A percentile compares a stretch with the other conserved stretches of the same genome.
phyloP scores from a whole-genome alignment of 495 filamentous ascomycete species.

The Penicillium manginii region DNA sequence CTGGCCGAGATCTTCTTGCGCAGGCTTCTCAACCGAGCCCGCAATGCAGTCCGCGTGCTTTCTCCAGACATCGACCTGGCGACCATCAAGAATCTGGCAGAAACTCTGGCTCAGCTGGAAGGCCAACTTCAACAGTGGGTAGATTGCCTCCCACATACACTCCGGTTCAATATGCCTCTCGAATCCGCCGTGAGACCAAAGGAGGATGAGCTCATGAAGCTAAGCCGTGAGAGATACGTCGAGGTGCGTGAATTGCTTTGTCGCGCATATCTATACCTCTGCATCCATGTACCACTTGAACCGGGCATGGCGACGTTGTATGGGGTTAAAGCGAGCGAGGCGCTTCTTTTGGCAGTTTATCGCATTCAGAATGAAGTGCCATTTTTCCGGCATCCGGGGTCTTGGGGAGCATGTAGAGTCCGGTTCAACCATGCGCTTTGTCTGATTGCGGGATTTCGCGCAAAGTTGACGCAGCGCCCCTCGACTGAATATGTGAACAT shows the following conservation, averaged over 20 bases:
- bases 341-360: constrained; percentile 30
- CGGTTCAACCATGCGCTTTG: constrained; percentile 37
- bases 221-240: constrained; percentile 41
- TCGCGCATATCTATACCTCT: constrained; percentile 42
- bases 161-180: constrained; percentile 38
- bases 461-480: constrained; percentile 24
- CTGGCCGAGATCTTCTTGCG: constrained; percentile 45
- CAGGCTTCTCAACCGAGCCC: constrained; percentile 40
- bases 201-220: constrained; percentile 39
- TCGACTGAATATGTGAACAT: constrained; percentile 29
- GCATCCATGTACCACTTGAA: constrained; percentile 28
- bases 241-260: constrained; percentile 45
- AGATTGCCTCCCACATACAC: constrained; percentile 33
- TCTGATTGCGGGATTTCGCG: constrained; percentile 32
- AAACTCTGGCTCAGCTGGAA: constrained; percentile 36
- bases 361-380: constrained; percentile 33
- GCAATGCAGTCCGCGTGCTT: constrained; percentile 38
- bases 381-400: constrained; percentile 37
- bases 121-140: constrained; percentile 43
- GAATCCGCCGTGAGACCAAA: constrained; percentile 24
- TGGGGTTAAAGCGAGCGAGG: constrained; percentile 33
- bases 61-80: constrained; percentile 32
- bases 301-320: constrained; percentile 2
- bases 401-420: constrained; percentile 37
- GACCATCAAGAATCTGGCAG: constrained; percentile 29